Conservation (phyloP, 176 grass and related monocot genomes). For the Dactylis glomerata region DNA sequence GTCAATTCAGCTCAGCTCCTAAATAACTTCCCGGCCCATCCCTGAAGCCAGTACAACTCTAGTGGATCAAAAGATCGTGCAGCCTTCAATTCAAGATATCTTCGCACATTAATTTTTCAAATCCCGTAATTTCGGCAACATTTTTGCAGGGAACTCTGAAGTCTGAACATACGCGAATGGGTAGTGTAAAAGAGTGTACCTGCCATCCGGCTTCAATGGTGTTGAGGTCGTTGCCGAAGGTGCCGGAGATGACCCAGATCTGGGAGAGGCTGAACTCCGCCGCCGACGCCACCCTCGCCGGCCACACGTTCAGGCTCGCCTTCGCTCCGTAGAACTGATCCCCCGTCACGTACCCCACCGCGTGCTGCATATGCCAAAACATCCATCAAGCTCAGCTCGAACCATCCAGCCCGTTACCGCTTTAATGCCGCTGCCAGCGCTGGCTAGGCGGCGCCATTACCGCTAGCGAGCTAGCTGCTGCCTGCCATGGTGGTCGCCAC, state of each 20-base stretch:
- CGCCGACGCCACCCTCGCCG: conserved; percentile 55
- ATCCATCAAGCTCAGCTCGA: background rate
- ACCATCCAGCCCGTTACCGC: background rate
- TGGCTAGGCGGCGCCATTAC: conserved; percentile 10
- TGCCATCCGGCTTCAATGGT: conserved; percentile 99
- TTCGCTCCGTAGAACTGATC: conserved; percentile 93
- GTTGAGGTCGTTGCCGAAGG: conserved; percentile 99
- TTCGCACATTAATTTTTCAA: background rate
- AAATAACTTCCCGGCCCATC: background rate
- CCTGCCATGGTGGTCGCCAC: background rate
- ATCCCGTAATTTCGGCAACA: background rate
- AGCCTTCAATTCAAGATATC: background rate
- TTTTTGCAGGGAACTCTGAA: background rate
- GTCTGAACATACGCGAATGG: background rate
- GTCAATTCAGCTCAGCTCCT: background rate
- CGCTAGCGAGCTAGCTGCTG: background rate
- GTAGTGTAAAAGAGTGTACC: conserved; percentile 27
- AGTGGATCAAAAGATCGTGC: background rate
- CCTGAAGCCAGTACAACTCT: background rate
- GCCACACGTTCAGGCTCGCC: conserved; percentile 92
- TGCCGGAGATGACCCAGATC: conserved; percentile 96
- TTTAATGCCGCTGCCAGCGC: background rate
- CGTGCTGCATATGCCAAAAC: conserved; percentile 53
- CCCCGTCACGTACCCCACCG: conserved; percentile 83
- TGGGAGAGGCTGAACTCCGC: conserved; percentile 97